A percentile compares a stretch with the other conserved stretches of the same genome.
Evolutionary conservation across 805 yeast genomes (phyloP).

Genomic region (Wickerhamomyces kurtzmanii): DNA sequence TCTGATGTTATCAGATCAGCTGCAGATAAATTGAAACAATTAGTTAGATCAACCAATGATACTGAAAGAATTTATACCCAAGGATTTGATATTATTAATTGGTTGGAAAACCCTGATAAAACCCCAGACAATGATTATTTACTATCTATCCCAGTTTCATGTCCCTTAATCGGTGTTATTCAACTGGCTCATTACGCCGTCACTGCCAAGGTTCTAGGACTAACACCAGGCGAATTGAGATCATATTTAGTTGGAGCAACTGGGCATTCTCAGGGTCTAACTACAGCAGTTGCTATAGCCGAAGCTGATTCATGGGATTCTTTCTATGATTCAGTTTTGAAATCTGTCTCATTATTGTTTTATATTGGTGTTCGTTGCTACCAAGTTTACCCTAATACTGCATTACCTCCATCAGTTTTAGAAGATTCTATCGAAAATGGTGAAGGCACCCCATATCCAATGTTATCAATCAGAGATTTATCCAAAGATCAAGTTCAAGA

Average conservation of each 20-base stretch:
- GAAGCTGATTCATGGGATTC: conserved; percentile 78
- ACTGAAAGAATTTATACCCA: conserved; percentile 86
- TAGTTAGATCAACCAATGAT: conserved; percentile 64
- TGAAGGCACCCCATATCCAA: conserved; percentile 96
- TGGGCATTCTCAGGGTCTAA: conserved; percentile 87
- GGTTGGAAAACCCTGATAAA: conserved; percentile 79
- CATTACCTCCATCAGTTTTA: conserved; percentile 86
- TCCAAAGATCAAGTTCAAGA: conserved; percentile 69
- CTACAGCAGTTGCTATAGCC: conserved; percentile 88
- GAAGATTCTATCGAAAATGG: conserved; percentile 89
- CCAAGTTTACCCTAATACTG: conserved; percentile 85
- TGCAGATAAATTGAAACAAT: conserved; percentile 55
- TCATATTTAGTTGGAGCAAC: conserved; percentile 62
- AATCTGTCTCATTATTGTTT: conserved; percentile 79
- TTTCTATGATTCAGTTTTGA: conserved; percentile 59
- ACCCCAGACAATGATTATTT: conserved; percentile 88
- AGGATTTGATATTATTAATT: conserved; percentile 79
- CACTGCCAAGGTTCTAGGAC: conserved; percentile 75
- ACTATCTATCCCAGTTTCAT: conserved; percentile 84
- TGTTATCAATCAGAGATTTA: conserved; percentile 90
- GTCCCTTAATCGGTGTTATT: conserved; percentile 95
- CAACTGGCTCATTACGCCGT: conserved; percentile 91
- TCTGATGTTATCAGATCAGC: conserved; percentile 61
- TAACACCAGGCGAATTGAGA: conserved; percentile 84
- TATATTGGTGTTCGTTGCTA: conserved; percentile 91